A percentile compares a stretch with the other conserved stretches of the same genome.
Evolutionary conservation across 2,329 filamentous ascomycete genomes (phyloP).

Genomic region (Xenoacremonium recifei): DNA sequence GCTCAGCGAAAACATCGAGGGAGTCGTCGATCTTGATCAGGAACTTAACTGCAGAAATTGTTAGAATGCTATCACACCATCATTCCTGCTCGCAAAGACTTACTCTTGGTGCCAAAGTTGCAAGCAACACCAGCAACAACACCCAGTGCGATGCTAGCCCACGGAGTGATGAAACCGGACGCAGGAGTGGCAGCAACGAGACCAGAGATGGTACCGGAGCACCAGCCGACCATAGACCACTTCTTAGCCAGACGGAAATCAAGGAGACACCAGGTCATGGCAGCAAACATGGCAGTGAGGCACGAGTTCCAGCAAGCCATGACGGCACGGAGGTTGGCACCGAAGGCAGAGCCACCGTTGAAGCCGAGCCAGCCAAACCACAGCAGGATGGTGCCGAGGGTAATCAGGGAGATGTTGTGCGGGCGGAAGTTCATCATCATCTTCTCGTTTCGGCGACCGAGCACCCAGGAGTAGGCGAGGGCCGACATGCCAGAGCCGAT

Average conservation of each 20-base stretch:
- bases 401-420: constrained; percentile 97
- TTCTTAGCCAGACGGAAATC: constrained; percentile 93
- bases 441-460: constrained; percentile 94
- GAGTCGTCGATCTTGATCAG: constrained; percentile 66
- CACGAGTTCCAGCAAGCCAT: constrained; percentile 99
- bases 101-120: constrained; percentile 65
- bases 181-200: constrained; percentile 69
- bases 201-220: constrained; percentile 68
- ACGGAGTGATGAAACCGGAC: constrained; percentile 66
- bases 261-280: constrained; percentile 91
- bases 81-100: constrained; percentile 9
- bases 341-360: constrained; percentile 94
- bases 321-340: constrained; percentile 87
- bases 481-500: constrained; percentile 92
- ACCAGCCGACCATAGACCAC: constrained; percentile 81
- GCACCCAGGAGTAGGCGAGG: constrained; percentile 91
- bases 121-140: constrained; percentile 63
- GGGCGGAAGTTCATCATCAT: constrained; percentile 99
- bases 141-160: constrained; percentile 66
- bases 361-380: constrained; percentile 99
- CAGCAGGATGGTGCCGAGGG: constrained; percentile 89
- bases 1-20: constrained; percentile 71
- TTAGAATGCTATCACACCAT: constrained; percentile 1
- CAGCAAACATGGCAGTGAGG: constrained; percentile 86
- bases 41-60: constrained; percentile 48